Conservation (phyloP, 768 basidiomycete species). For the Hygrocybe punicea region DNA sequence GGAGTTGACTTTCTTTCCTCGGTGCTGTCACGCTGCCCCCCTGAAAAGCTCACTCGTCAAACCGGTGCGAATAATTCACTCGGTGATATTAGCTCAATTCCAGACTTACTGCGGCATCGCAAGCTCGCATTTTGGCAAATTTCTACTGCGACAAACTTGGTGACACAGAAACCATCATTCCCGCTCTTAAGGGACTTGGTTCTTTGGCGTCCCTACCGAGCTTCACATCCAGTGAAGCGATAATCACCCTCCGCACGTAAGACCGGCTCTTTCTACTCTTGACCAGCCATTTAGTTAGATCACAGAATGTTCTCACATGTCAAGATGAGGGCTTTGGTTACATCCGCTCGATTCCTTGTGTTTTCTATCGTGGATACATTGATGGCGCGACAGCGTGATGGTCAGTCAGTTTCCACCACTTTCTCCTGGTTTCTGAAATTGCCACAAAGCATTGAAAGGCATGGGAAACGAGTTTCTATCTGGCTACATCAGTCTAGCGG, state of each 20-base stretch:
- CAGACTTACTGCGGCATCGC: background rate
- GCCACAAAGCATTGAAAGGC: slow-evolving; percentile 57
- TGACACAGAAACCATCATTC: slow-evolving; percentile 79
- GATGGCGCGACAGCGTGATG: slow-evolving; percentile 64
- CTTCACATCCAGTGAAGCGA: slow-evolving; percentile 63
- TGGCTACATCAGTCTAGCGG: slow-evolving; percentile 75
- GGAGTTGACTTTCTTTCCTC: slow-evolving; percentile 82
- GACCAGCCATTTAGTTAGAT: background rate
- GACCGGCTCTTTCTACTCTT: slow-evolving; percentile 5
- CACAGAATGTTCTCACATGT: slow-evolving; percentile 72
- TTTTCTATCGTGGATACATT: slow-evolving; percentile 79
- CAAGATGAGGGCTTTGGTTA: slow-evolving; percentile 76
- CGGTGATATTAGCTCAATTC: background rate
- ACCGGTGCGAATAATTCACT: slow-evolving; percentile 54
- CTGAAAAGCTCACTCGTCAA: slow-evolving; percentile 68
- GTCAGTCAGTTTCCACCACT: slow-evolving; percentile 35
- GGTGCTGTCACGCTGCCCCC: slow-evolving; percentile 60
- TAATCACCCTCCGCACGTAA: slow-evolving; percentile 60
- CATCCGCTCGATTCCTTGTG: slow-evolving; percentile 76
- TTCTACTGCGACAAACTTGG: slow-evolving; percentile 88
- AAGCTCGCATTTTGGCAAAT: slow-evolving; percentile 75
- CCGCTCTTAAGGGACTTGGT: slow-evolving; percentile 72
- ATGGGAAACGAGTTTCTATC: slow-evolving; percentile 71
- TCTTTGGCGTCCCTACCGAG: slow-evolving; percentile 60
- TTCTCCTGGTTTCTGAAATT: slow-evolving; percentile 2